phyloP scores from a whole-genome alignment of 2,329 filamentous ascomycete species.

The Penicillium sp. region DNA sequence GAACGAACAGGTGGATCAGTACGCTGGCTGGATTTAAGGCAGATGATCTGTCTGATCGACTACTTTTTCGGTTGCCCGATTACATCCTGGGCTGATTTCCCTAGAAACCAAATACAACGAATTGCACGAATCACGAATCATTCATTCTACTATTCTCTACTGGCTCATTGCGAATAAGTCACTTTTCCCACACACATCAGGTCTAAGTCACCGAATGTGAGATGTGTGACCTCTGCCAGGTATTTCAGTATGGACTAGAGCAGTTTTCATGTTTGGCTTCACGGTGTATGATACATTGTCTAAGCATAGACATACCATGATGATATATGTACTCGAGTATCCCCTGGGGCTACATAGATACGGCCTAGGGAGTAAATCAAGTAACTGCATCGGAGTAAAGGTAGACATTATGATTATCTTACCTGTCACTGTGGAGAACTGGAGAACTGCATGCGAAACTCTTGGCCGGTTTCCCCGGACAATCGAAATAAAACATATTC shows the following conservation, averaged over 20 bases:
- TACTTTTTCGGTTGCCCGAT: conserved; percentile 1
- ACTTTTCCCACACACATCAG: not conserved
- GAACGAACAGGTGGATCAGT: conserved; percentile 42
- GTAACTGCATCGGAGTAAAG: too few relatives aligned
- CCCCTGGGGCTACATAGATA: too few relatives aligned
- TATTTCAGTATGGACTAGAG: conserved; percentile 12
- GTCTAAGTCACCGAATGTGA: not conserved
- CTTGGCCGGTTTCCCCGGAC: conserved; percentile 3
- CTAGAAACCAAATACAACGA: conserved; percentile 8
- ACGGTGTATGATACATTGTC: not conserved
- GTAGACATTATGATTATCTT: not conserved
- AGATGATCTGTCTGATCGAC: not conserved
- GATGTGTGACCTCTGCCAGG: conserved; percentile 13
- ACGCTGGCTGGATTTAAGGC: conserved; percentile 39
- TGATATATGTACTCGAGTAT: too few relatives aligned
- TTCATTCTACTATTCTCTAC: not conserved
- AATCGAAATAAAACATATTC: not conserved
- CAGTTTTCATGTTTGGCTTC: not conserved
- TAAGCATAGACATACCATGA: too few relatives aligned
- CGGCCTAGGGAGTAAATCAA: too few relatives aligned
- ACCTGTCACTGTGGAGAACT: not conserved
- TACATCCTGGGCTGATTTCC: conserved; percentile 1
- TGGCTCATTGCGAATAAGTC: not conserved
- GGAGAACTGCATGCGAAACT: not conserved
- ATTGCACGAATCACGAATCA: conserved; percentile 8